phyloP scores from a whole-genome alignment of 2,329 filamentous ascomycete species.

The Huntiella decipiens region DNA sequence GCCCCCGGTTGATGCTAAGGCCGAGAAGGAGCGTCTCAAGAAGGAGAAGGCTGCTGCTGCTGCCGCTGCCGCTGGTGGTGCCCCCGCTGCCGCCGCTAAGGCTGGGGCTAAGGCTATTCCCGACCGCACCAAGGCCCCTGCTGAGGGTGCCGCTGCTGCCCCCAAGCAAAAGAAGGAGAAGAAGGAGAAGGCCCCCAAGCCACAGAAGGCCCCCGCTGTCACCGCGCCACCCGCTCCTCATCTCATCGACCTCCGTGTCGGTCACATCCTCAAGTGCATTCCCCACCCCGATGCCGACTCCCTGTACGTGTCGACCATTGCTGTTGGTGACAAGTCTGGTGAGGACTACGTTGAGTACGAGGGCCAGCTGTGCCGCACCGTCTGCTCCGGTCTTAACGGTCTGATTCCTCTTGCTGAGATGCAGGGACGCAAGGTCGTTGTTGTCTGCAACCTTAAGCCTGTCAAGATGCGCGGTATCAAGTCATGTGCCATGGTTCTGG shows the following conservation, averaged over 20 bases:
- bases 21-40: conserved; percentile 91
- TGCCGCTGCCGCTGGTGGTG: conserved; percentile 27
- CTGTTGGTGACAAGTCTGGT: conserved; percentile 72
- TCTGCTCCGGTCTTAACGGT: conserved; percentile 92
- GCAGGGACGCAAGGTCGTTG: conserved; percentile 88
- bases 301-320: conserved; percentile 86
- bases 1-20: conserved; percentile 76
- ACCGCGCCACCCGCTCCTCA: conserved; percentile 63
- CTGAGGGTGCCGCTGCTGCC: conserved; percentile 18
- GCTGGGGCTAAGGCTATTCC: conserved; percentile 30
- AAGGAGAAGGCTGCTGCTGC: conserved; percentile 71
- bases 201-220: conserved; percentile 44
- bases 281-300: conserved; percentile 95
- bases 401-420: conserved; percentile 85
- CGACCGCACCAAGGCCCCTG: conserved; percentile 36
- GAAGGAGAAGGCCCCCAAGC: conserved; percentile 73
- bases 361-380: conserved; percentile 78
- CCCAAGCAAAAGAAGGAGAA: conserved; percentile 60
- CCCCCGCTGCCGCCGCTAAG: conserved; percentile 21
- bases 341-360: conserved; percentile 86
- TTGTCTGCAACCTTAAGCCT: conserved; percentile 95
- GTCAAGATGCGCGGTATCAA: conserved; percentile 92
- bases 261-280: conserved; percentile 90
- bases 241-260: conserved; percentile 86
- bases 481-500: conserved; percentile 75